A percentile compares a stretch with the other conserved stretches of the same genome.
These are phyloP conservation scores for Leishmania tropica DNA, from an alignment of 208 protist species.

Conservation along the genomic window DNA sequence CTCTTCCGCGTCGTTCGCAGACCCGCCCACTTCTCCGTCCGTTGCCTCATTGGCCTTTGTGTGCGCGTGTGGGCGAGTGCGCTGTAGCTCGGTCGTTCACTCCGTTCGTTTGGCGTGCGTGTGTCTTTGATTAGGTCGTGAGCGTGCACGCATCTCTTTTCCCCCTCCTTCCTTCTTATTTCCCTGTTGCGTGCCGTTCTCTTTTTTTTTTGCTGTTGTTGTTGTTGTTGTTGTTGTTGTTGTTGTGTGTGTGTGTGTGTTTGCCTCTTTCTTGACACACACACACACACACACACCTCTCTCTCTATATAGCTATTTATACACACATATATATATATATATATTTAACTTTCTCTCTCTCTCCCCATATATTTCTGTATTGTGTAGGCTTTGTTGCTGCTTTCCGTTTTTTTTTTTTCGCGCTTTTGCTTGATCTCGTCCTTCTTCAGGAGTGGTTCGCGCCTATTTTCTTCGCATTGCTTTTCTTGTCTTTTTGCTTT, in stretches of 20 bases:
- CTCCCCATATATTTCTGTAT: background rate
- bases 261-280: background rate
- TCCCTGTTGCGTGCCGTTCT: background rate
- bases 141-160: background rate
- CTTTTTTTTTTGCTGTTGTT: background rate
- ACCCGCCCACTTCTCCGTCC: background rate
- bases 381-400: background rate
- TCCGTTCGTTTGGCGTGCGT: background rate
- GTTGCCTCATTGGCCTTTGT: background rate
- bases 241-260: background rate
- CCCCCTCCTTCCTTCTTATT: background rate
- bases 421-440: conserved; percentile 12
- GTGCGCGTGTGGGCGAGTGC: background rate
- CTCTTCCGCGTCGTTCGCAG: background rate
- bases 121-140: background rate
- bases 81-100: background rate
- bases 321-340: background rate
- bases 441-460: background rate
- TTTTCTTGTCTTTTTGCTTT: background rate
- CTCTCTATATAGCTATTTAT: too few relatives aligned
- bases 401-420: conserved; percentile 7
- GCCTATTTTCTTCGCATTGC: too few relatives aligned
- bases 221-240: background rate
- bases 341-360: background rate
- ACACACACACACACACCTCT: too few relatives aligned